A percentile compares a stretch with the other conserved stretches of the same genome.
Conservation (phyloP, 2,329 filamentous ascomycete species). For the Tolypocladium endophyticum region DNA sequence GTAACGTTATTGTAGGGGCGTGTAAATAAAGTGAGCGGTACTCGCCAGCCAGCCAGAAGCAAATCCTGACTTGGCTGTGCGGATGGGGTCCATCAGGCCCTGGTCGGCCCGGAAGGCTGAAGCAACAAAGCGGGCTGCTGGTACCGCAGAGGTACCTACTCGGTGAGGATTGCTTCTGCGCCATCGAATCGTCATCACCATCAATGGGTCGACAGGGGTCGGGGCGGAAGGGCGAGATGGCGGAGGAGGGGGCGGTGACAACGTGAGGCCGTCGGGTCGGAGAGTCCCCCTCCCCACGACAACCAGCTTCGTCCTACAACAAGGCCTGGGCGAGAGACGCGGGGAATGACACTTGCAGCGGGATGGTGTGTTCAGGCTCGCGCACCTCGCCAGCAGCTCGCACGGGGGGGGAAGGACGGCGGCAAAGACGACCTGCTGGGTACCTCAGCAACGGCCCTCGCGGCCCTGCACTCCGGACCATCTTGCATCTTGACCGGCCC, state of each 20-base stretch:
- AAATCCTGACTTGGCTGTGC: neutral
- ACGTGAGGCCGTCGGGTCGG: neutral
- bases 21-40: neutral
- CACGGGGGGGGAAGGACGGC: neutral
- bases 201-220: neutral
- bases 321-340: neutral
- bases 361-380: neutral
- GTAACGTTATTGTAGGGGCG: neutral
- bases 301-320: neutral
- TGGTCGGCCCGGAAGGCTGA: neutral
- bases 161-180: neutral
- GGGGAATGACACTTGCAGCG: neutral
- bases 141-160: neutral
- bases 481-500: neutral
- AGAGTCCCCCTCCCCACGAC: neutral
- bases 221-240: neutral
- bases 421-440: neutral
- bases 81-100: neutral
- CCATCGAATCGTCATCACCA: neutral
- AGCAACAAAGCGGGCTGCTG: neutral
- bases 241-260: constrained; percentile 1
- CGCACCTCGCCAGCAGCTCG: neutral
- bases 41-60: neutral
- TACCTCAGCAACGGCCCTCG: neutral
- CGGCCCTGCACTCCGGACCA: constrained; percentile 1